These are phyloP conservation scores for Pythium guiyangense DNA, from an alignment of 352 stramenopile genomes.

Conservation along the genomic window DNA sequence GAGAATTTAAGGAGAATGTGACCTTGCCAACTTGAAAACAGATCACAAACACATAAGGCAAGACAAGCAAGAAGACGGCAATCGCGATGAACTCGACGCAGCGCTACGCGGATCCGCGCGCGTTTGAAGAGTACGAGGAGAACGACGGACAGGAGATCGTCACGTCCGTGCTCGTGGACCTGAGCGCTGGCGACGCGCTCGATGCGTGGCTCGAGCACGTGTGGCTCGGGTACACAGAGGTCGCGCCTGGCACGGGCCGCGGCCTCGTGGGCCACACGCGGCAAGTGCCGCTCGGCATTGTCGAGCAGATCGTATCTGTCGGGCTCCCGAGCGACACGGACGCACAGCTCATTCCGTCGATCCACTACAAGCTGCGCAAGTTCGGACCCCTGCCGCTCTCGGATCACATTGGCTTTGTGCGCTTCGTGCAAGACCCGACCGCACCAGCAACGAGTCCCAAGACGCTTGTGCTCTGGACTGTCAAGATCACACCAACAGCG, in stretches of 20 bases:
- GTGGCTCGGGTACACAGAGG: constrained; percentile 36
- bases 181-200: constrained; percentile 42
- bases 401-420: constrained; percentile 48
- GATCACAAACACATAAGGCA: too few species aligned
- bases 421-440: constrained; percentile 44
- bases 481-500: constrained; percentile 39
- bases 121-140: constrained; percentile 36
- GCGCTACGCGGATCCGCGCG: constrained; percentile 34
- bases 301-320: constrained; percentile 62
- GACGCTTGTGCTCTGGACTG: constrained; percentile 44
- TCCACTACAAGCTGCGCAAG: constrained; percentile 46
- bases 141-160: constrained; percentile 58
- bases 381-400: constrained; percentile 37
- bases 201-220: constrained; percentile 57
- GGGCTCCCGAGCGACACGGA: constrained; percentile 25
- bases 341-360: constrained; percentile 32
- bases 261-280: constrained; percentile 52
- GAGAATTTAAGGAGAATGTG: too few species aligned
- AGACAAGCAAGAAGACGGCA: not conserved
- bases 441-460: constrained; percentile 1
- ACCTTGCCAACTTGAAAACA: too few species aligned
- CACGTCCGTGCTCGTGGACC: constrained; percentile 45
- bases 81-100: constrained; percentile 1
- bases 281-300: constrained; percentile 36
- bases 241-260: constrained; percentile 41